Evolutionary conservation across 306 rosid genomes (phyloP), one percentile per base, ranked within the genome.

Genomic region (Castanea mollissima): DNA sequence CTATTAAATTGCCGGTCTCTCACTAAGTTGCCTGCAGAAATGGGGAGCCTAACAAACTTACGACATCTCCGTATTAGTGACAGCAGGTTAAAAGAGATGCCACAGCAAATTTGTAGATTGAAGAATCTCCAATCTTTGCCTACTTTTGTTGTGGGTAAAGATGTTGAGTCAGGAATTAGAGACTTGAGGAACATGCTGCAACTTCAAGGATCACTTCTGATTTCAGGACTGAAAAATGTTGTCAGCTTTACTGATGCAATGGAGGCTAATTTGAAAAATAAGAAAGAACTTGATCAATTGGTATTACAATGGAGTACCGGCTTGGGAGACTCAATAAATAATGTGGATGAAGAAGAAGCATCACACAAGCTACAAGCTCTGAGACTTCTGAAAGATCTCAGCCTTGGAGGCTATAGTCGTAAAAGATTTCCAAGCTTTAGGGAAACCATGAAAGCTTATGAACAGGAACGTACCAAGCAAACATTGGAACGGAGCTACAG

Each of bases 241-340:
- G 74, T 62, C 21, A 75, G 58, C 20, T 79, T 79, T 75, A 20
- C 57, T 29, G 86, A 75, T 76, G 83, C 83, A 29, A 62, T 79
- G 56, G 86, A 79, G 25, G 86, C 83, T 75, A 63, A 75, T 79
- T 15, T 83, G 80, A 83, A 83, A 78, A 78, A 41, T n/a, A 83
- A 83, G 73, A 54, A 55, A 25, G 78, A 52, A 38, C 86, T 83
- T 55, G 64, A 75, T 29, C 63, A 41, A 56, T 16, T 83, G 78
- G 73, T 70, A 14, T 41, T 79, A n/a, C 71, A 79, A 54, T 83
- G 83, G 86, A 79, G 81, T 64, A 18, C 62, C 20, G 18, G 32
- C 46, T 74, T 14, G 1, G 52, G 71, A 52, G 69, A 16, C 49
- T 57, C 82, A 44, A 46, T 67, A 23, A 31, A 1, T 74, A 56